phyloP scores from a whole-genome alignment of 2,329 filamentous ascomycete species.

The Exophiala sideris region DNA sequence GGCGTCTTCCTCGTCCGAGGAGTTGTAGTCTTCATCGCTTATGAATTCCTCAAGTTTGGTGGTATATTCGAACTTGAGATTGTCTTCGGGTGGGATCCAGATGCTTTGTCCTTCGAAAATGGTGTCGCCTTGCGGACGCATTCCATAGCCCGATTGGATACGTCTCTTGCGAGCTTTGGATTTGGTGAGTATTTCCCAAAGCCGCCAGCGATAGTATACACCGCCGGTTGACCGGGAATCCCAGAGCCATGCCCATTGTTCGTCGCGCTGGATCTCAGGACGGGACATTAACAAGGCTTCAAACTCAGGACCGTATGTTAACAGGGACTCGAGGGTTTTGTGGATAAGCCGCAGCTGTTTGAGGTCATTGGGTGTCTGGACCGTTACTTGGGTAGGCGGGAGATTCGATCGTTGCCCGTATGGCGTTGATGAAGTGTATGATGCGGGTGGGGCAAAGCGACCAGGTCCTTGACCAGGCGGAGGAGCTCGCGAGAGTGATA shows the following conservation, averaged over 20 bases:
- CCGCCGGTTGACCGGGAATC: constrained; percentile 74
- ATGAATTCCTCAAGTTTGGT: constrained; percentile 75
- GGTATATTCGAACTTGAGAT: constrained; percentile 75
- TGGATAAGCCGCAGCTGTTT: constrained; percentile 80
- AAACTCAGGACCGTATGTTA: constrained; percentile 79
- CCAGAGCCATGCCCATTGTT: constrained; percentile 94
- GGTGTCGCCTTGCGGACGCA: constrained; percentile 39
- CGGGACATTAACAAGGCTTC: constrained; percentile 89
- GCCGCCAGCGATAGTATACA: constrained; percentile 86
- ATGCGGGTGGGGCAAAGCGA: constrained; percentile 73
- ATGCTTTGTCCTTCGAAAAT: constrained; percentile 73
- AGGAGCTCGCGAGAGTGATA: constrained; percentile 48
- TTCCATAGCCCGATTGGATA: constrained; percentile 11
- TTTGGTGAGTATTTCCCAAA: constrained; percentile 82
- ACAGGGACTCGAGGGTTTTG: constrained; percentile 74
- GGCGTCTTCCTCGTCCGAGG: constrained; percentile 75
- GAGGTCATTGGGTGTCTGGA: constrained; percentile 73
- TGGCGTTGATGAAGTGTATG: constrained; percentile 54
- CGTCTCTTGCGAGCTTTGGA: constrained; percentile 36
- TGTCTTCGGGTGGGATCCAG: constrained; percentile 73
- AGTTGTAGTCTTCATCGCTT: constrained; percentile 80
- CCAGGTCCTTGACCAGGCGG: constrained; percentile 52
- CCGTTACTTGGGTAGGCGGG: constrained; percentile 59
- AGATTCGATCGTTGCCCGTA: constrained; percentile 39
- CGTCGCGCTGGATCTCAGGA: constrained; percentile 76